A percentile compares a stretch with the other conserved stretches of the same genome.
Evolutionary conservation across 352 stramenopile species (phyloP).

Genomic region (Pythium utonaiense): DNA sequence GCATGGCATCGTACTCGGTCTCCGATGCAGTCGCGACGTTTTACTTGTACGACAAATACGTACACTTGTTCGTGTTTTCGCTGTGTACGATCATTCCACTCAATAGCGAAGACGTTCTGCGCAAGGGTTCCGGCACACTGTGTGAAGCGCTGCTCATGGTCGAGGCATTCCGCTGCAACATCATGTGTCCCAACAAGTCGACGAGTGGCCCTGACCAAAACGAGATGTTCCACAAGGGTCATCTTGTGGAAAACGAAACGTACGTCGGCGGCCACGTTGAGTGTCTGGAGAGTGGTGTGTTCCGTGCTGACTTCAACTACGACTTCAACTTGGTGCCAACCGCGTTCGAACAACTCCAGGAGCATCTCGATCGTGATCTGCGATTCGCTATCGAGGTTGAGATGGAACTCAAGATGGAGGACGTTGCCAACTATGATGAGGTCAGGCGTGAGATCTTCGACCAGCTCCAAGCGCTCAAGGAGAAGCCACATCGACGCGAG

Average conservation of each 20-base stretch:
- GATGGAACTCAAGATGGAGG: conserved; percentile 81
- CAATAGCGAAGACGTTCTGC: conserved; percentile 97
- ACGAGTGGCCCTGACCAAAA: conserved; percentile 58
- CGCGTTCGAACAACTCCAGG: conserved; percentile 94
- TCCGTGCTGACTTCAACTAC: conserved; percentile 96
- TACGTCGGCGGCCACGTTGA: conserved; percentile 99
- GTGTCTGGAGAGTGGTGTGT: conserved; percentile 98
- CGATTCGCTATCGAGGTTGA: conserved; percentile 96
- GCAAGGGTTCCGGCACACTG: conserved; percentile 94
- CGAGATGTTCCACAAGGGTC: conserved; percentile 88
- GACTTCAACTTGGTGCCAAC: conserved; percentile 95
- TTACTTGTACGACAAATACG: conserved; percentile 99
- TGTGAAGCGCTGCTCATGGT: conserved; percentile 99
- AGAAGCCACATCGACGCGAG: conserved; percentile 89
- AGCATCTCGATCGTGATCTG: conserved; percentile 97
- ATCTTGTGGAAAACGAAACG: conserved; percentile 97
- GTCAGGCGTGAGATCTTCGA: conserved; percentile 91
- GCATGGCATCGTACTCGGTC: conserved; percentile 99
- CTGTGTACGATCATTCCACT: conserved; percentile 99
- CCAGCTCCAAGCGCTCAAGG: conserved; percentile 91
- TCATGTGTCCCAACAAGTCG: conserved; percentile 99
- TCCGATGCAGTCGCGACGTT: conserved; percentile 99
- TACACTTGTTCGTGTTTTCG: conserved; percentile 99
- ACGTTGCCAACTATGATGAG: conserved; percentile 89
- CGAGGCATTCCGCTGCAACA: conserved; percentile 93